A percentile compares a stretch with the other conserved stretches of the same genome.
Conservation (phyloP, 83 land plant genomes). For the Picea mariana region DNA sequence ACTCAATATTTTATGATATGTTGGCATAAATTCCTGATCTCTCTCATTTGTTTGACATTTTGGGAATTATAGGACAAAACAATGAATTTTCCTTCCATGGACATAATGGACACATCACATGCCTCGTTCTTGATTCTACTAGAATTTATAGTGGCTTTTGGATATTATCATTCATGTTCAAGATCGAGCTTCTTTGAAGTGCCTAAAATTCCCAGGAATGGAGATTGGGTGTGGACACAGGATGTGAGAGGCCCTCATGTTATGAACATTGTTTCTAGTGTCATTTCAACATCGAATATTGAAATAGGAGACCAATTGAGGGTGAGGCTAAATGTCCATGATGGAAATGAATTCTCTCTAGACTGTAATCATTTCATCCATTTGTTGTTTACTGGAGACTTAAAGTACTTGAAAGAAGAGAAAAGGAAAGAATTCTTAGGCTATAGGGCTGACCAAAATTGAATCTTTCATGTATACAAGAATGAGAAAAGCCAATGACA, state of each 20-base stretch:
- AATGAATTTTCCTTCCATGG: no score
- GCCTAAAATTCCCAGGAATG: conserved; percentile 60
- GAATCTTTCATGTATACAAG: no score
- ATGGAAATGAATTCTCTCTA: conserved; percentile 66
- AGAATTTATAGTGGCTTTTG: conserved; percentile 99
- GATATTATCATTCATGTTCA: conserved; percentile 87
- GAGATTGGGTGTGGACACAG: conserved; percentile 92
- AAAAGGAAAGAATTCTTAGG: conserved; percentile 57
- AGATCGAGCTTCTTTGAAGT: conserved; percentile 50
- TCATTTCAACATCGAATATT: conserved; percentile 80
- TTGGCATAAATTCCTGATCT: no score
- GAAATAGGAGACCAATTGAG: conserved; percentile 45
- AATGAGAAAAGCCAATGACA: no score
- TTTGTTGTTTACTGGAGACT: conserved; percentile 72
- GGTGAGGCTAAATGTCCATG: conserved; percentile 59
- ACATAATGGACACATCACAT: no score
- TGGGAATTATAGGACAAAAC: no score
- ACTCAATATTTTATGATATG: no score
- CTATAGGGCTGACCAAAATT: no score
- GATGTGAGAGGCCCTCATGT: conserved; percentile 67
- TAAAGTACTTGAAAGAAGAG: no score
- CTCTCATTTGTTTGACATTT: no score
- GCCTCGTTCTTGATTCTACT: no score
- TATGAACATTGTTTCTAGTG: conserved; percentile 78
- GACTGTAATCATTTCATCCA: conserved; percentile 71